phyloP scores from a whole-genome alignment of 768 basidiomycete species.

The Auriscalpium vulgare region DNA sequence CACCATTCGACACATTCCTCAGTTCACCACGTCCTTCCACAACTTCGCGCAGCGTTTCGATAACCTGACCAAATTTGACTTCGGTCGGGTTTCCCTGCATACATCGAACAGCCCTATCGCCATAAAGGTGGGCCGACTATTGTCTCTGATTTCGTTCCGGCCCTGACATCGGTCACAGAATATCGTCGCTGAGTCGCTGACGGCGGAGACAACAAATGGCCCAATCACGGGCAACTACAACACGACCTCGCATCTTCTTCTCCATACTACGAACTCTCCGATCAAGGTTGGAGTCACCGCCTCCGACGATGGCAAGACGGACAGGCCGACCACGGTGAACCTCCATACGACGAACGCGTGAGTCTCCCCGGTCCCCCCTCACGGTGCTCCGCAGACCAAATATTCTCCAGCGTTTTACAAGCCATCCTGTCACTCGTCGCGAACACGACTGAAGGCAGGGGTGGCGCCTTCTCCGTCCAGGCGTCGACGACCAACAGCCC shows the following conservation, averaged over 20 bases:
- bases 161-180: constrained; percentile 23
- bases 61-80: constrained; percentile 21
- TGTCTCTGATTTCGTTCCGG: neutral
- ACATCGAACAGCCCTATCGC: constrained; percentile 21
- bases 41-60: constrained; percentile 23
- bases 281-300: constrained; percentile 22
- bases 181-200: constrained; percentile 17
- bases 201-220: constrained; percentile 25
- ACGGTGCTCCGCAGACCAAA: neutral
- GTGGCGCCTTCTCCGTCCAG: constrained; percentile 27
- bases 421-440: constrained; percentile 27
- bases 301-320: constrained; percentile 13
- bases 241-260: constrained; percentile 17
- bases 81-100: constrained; percentile 22
- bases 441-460: constrained; percentile 11
- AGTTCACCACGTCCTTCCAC: constrained; percentile 16
- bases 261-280: constrained; percentile 28
- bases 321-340: constrained; percentile 21
- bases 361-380: constrained; percentile 1
- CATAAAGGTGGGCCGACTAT: constrained; percentile 19
- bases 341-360: constrained; percentile 38
- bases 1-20: too few relatives aligned
- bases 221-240: constrained; percentile 32
- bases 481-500: constrained; percentile 23
- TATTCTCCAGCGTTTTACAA: constrained; percentile 24